Percentiles rank a stretch among this genome's conserved stretches.
Evolutionary conservation across 2,329 filamentous ascomycete species (phyloP).

Genomic region (Alternaria sp.): DNA sequence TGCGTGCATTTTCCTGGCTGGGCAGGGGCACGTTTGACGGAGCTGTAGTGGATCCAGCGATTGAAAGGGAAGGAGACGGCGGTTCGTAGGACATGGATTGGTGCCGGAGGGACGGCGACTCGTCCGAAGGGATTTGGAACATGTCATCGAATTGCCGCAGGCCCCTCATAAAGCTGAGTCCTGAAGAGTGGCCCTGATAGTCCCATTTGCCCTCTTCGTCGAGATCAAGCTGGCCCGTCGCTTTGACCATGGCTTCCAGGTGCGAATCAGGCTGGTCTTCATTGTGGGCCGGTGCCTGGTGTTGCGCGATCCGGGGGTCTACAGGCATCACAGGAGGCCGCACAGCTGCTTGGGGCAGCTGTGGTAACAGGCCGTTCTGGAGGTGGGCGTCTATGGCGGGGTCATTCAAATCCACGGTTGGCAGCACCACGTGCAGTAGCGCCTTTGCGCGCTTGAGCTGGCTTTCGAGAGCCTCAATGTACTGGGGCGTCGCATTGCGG

Average conservation of each 20-base stretch:
- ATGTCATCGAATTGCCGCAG: constrained; percentile 87
- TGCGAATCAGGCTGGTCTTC: constrained; percentile 63
- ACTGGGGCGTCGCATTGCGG: constrained; percentile 89
- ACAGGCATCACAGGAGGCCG: constrained; percentile 29
- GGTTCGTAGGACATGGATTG: constrained; percentile 64
- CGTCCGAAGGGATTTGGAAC: constrained; percentile 68
- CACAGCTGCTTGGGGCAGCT: constrained; percentile 39
- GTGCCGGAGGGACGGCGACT: constrained; percentile 63
- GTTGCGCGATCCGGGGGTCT: constrained; percentile 29
- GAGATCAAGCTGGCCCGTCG: constrained; percentile 87
- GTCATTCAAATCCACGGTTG: constrained; percentile 84
- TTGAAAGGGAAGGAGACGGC: constrained; percentile 75
- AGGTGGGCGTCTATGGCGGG: constrained; percentile 79
- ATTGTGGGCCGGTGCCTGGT: constrained; percentile 21
- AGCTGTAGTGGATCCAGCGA: constrained; percentile 53
- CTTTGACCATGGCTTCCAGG: constrained; percentile 92
- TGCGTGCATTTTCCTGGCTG: constrained; percentile 61
- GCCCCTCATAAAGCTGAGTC: constrained; percentile 83
- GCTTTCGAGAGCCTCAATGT: constrained; percentile 86
- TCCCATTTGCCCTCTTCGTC: constrained; percentile 93
- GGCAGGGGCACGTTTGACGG: constrained; percentile 67
- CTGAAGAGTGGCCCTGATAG: constrained; percentile 92
- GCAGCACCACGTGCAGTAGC: constrained; percentile 78
- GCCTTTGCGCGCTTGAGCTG: constrained; percentile 83
- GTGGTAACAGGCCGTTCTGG: constrained; percentile 66